Evolutionary conservation across 306 rosid genomes (phyloP).

Genomic region (Acacia acuminata): DNA sequence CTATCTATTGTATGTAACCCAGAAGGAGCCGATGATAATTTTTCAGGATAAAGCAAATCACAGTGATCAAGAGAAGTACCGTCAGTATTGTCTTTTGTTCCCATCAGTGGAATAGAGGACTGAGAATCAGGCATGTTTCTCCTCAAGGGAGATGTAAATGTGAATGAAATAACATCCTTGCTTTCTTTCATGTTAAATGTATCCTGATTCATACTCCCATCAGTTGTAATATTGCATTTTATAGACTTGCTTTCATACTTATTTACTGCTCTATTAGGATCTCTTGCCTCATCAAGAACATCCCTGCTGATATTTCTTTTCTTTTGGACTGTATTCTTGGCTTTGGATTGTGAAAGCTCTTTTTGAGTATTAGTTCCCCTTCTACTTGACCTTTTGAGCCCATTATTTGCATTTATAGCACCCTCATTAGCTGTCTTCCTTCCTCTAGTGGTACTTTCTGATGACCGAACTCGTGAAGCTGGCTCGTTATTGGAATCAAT

Average conservation of each 20-base stretch:
- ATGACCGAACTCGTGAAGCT: constrained; percentile 42
- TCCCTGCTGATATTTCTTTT: constrained; percentile 42
- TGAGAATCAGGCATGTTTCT: constrained; percentile 45
- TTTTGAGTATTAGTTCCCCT: constrained; percentile 43
- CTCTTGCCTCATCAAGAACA: constrained; percentile 40
- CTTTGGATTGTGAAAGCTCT: constrained; percentile 47
- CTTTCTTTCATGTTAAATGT: constrained; percentile 58
- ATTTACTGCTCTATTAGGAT: constrained; percentile 32
- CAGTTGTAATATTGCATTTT: constrained; percentile 60
- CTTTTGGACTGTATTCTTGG: constrained; percentile 38
- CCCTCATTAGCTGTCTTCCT: constrained; percentile 42
- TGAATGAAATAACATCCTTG: constrained; percentile 85
- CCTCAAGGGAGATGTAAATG: constrained; percentile 88
- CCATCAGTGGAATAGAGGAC: constrained; percentile 23
- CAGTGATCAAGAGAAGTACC: constrained; percentile 41
- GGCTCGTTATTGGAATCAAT: constrained; percentile 46
- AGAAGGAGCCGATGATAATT: constrained; percentile 47
- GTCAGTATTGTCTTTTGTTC: constrained; percentile 36
- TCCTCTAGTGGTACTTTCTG: constrained; percentile 29
- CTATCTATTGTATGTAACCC: constrained; percentile 57
- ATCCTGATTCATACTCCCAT: constrained; percentile 49
- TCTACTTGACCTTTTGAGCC: constrained; percentile 47
- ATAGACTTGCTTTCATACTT: constrained; percentile 50
- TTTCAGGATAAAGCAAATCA: constrained; percentile 39
- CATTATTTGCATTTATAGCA: constrained; percentile 45